Evolutionary conservation across 257 asterid genomes (phyloP), one percentile per base, ranked within the genome.

Genomic region (Capsicum rhomboideum): DNA sequence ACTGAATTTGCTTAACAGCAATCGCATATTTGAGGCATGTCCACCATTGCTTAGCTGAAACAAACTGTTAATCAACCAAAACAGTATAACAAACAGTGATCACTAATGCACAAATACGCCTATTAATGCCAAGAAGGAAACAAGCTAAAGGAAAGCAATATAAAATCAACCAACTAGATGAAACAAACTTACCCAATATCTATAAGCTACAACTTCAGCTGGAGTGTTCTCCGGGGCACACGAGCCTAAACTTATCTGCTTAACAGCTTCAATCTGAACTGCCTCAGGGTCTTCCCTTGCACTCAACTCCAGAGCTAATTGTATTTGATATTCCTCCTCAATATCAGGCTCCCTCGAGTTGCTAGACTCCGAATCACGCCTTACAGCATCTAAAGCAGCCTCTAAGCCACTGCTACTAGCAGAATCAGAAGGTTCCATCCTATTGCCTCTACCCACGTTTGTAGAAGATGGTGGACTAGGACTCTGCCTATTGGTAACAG

Each of bases 241-340:
- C 46, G 98, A 89, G 78, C 98, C 98, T 83, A 96, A 94, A 88
- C 99, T 96, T 83, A 96, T 96, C 91, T 96, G 98, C 86, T 96
- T 96, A 34, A 96, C 98, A 83, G 99, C 99, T 91, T 96, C 99
- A 87, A 94, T 96, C 88, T 96, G 99, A 78, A 92, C 98, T 42
- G 99, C 99, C 91, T 94, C 99, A 1, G 99, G 99, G 83, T 96
- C 99, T 91, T 96, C 99, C 88, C 91, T 93, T 56, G 99, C 98
- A 89, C 99, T 96, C 89, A 96, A 87, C 86, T 94, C 98, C 83
- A 96, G 84, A 82, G 99, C 99, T 85, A 96, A 78, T 44, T 96
- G 98, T 86, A 96, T 94, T 74, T 96, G 99, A 90, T 89, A 96
- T 85, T 96, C 99, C 88, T 95, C 99, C 88, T 96, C 99, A 21